These are phyloP conservation scores for Tulasnella sp. DNA, from an alignment of 768 basidiomycete species.

Conservation along the genomic window DNA sequence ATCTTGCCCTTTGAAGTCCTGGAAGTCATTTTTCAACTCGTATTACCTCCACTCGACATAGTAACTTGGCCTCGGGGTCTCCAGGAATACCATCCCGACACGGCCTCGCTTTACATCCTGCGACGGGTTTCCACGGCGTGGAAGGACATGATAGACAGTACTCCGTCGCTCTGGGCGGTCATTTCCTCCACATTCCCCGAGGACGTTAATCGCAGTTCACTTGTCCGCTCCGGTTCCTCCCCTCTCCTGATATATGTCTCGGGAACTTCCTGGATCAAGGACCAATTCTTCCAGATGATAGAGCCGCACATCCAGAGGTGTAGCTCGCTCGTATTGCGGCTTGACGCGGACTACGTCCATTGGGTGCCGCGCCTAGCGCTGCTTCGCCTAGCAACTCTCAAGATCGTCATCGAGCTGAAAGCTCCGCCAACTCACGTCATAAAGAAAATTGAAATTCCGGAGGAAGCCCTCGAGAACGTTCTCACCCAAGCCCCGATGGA, in stretches of 20 bases:
- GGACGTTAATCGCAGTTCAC: neutral
- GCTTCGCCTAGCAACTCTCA: neutral
- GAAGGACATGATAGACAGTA: neutral
- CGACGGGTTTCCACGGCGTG: neutral
- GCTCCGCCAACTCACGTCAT: neutral
- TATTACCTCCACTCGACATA: neutral
- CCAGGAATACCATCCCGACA: neutral
- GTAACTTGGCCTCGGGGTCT: neutral
- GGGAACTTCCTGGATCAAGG: neutral
- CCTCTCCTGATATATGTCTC: neutral
- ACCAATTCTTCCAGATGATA: neutral
- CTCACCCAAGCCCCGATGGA: neutral
- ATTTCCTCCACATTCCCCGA: neutral
- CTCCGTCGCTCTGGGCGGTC: neutral
- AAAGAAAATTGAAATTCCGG: neutral
- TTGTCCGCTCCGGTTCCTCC: neutral
- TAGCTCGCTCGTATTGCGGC: neutral
- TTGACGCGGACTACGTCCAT: neutral
- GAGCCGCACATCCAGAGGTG: neutral
- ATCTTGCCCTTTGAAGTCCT: neutral
- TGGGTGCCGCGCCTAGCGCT: neutral
- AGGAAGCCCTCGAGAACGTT: neutral
- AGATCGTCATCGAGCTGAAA: neutral
- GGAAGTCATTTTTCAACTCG: neutral
- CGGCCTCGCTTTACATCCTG: neutral